Percentiles rank a stretch among this genome's conserved stretches.
phyloP scores from a whole-genome alignment of 1,284 basidiomycete species.

The Ustilago tritici region DNA sequence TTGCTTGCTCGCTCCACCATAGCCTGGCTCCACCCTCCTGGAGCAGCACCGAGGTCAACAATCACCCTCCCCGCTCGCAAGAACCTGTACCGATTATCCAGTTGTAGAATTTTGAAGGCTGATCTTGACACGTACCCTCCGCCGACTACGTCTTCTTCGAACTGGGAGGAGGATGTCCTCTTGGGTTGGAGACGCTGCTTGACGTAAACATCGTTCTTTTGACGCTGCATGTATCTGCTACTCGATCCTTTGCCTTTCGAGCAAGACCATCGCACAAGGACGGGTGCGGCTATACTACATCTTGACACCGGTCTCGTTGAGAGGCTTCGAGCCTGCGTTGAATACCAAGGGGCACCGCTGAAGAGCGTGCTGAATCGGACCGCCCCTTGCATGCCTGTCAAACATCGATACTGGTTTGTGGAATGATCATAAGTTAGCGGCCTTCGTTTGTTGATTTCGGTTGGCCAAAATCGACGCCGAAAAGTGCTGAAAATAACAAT shows the following conservation, averaged over 20 bases:
- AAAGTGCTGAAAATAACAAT: too few relatives aligned
- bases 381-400: neutral
- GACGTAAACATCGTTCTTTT: constrained; percentile 40
- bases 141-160: neutral
- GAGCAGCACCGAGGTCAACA: constrained; percentile 64
- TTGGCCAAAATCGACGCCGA: constrained; percentile 10
- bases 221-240: constrained; percentile 46
- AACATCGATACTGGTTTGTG: neutral
- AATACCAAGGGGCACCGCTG: neutral
- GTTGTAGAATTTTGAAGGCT: constrained; percentile 63
- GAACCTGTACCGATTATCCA: constrained; percentile 56
- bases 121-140: constrained; percentile 55
- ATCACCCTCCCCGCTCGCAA: constrained; percentile 47
- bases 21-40: constrained; percentile 65
- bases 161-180: constrained; percentile 1
- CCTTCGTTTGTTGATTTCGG: neutral
- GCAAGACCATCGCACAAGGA: constrained; percentile 18
- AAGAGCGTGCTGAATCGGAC: neutral
- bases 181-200: constrained; percentile 30
- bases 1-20: constrained; percentile 35
- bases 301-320: neutral
- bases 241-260: constrained; percentile 45
- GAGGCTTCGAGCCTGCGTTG: too few relatives aligned
- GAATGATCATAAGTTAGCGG: neutral
- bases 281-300: neutral